phyloP scores from a whole-genome alignment of 768 basidiomycete species.

The Clavulina sp. region DNA sequence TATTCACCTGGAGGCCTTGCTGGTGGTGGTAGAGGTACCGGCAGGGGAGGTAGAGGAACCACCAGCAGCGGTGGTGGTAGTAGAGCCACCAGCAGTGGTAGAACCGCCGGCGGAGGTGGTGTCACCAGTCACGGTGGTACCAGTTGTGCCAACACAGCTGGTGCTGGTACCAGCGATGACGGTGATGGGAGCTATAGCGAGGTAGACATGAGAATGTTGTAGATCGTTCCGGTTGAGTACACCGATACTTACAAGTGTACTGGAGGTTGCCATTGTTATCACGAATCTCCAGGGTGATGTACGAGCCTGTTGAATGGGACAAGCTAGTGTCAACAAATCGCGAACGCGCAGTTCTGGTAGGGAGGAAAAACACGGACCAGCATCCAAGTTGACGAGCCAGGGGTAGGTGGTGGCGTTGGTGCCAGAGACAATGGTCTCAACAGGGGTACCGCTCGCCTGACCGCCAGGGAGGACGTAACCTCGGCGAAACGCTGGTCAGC shows the following conservation, averaged over 20 bases:
- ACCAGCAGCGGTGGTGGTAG: background rate
- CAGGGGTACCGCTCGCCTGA: slow-evolving; percentile 12
- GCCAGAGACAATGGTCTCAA: slow-evolving; percentile 12
- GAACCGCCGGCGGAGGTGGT: background rate
- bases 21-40: background rate
- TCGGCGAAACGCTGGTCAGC: background rate
- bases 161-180: slow-evolving; percentile 2
- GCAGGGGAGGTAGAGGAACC: background rate
- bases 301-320: slow-evolving; percentile 13
- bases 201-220: no score
- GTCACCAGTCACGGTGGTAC: background rate
- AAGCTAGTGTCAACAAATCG: background rate
- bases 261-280: slow-evolving; percentile 16
- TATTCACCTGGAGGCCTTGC: no score
- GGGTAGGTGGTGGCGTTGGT: slow-evolving; percentile 8
- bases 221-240: background rate
- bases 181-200: slow-evolving; percentile 5
- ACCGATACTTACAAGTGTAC: slow-evolving; percentile 9
- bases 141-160: slow-evolving; percentile 3
- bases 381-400: slow-evolving; percentile 13
- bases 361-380: slow-evolving; percentile 8
- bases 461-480: slow-evolving; percentile 16
- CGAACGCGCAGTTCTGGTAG: background rate
- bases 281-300: slow-evolving; percentile 17
- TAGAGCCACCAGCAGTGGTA: background rate